A percentile compares a stretch with the other conserved stretches of the same genome.
Evolutionary conservation across 768 basidiomycete species (phyloP).

Genomic region (Tremella mesenterica): DNA sequence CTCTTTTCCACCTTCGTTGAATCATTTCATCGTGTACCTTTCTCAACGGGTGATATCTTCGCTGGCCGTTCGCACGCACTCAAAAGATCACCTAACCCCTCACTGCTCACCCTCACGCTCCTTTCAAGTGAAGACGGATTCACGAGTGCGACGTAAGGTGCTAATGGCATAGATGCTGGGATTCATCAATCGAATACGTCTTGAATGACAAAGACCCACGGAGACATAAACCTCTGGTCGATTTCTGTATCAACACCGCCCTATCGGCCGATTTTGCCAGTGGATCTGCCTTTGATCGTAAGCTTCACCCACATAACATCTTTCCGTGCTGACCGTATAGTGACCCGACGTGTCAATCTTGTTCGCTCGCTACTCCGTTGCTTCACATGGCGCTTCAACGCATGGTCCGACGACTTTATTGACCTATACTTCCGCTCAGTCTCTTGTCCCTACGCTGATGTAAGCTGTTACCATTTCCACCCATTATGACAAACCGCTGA

Average conservation of each 20-base stretch:
- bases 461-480: slow-evolving; percentile 38
- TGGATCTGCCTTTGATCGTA: slow-evolving; percentile 80
- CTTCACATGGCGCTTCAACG: slow-evolving; percentile 59
- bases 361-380: slow-evolving; percentile 61
- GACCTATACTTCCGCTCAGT: slow-evolving; percentile 65
- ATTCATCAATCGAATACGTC: slow-evolving; percentile 54
- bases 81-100: no score
- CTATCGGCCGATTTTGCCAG: slow-evolving; percentile 67
- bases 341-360: slow-evolving; percentile 64
- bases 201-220: slow-evolving; percentile 70
- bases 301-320: slow-evolving; percentile 25
- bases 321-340: slow-evolving; percentile 45
- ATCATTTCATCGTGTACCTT: no score
- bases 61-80: no score
- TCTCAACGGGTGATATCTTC: no score
- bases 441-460: slow-evolving; percentile 78
- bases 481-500: slow-evolving; percentile 27
- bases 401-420: slow-evolving; percentile 60
- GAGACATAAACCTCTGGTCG: slow-evolving; percentile 59
- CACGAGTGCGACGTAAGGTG: no score
- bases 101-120: no score
- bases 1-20: slow-evolving; percentile 1
- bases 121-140: no score
- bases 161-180: slow-evolving; percentile 27
- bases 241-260: slow-evolving; percentile 62